phyloP scores from a whole-genome alignment of 495 filamentous ascomycete species.

The Aspergillus haitiensis region DNA sequence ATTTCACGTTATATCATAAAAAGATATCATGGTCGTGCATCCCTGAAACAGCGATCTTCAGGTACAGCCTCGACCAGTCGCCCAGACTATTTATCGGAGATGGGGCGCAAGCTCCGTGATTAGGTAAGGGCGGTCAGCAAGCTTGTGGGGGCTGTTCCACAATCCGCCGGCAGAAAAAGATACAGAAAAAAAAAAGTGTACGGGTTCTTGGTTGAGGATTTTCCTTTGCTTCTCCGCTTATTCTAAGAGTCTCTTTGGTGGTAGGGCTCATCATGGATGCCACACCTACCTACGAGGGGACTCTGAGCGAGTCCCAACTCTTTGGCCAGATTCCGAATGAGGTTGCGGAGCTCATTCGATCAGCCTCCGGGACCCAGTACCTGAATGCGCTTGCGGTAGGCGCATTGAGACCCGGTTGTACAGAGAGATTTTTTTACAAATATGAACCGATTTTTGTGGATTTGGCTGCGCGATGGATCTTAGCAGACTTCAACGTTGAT shows the following conservation, averaged over 20 bases:
- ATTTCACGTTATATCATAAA: constrained; percentile 18
- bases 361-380: constrained; percentile 61
- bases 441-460: constrained; percentile 76
- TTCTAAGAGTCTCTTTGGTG: constrained; percentile 38
- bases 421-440: constrained; percentile 65
- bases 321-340: constrained; percentile 62
- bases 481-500: constrained; percentile 43
- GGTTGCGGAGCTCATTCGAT: constrained; percentile 61
- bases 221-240: constrained; percentile 29
- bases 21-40: constrained; percentile 19
- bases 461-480: constrained; percentile 73
- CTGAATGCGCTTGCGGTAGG: constrained; percentile 67
- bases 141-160: constrained; percentile 35
- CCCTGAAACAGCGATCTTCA: constrained; percentile 15
- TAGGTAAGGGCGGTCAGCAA: constrained; percentile 39
- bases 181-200: constrained; percentile 38
- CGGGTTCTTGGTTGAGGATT: constrained; percentile 18
- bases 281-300: constrained; percentile 47
- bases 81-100: constrained; percentile 21
- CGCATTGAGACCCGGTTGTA: constrained; percentile 64
- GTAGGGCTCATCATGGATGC: constrained; percentile 44
- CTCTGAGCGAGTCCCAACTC: constrained; percentile 46
- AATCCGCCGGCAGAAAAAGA: constrained; percentile 38
- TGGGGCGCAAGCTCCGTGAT: constrained; percentile 34
- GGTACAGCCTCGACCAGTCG: neutral